These are phyloP conservation scores for Penicillium mononematosum DNA, from an alignment of 495 filamentous ascomycete genomes.

Conservation along the genomic window DNA sequence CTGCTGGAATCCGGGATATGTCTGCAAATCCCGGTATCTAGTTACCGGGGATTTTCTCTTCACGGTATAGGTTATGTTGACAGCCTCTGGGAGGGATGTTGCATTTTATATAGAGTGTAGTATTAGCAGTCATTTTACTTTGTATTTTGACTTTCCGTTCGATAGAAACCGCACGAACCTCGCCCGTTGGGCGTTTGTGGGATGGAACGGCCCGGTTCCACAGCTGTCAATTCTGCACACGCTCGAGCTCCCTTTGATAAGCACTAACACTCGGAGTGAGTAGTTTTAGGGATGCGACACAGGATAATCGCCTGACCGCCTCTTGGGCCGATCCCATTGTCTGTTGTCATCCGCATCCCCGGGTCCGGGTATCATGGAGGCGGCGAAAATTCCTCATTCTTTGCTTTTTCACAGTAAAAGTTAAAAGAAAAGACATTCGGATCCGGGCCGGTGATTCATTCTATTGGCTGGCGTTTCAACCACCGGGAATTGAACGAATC, in stretches of 20 bases:
- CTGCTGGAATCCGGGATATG: constrained; percentile 8
- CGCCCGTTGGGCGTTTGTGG: constrained; percentile 7
- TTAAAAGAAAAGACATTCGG: neutral
- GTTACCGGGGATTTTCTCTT: neutral
- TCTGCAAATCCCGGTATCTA: neutral
- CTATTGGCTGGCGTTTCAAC: neutral
- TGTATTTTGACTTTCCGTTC: neutral
- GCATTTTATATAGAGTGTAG: neutral
- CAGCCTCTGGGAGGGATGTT: too few relatives aligned
- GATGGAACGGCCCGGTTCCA: constrained; percentile 8
- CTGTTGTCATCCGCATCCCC: constrained; percentile 4
- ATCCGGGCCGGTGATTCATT: neutral
- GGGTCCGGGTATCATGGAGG: neutral
- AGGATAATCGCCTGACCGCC: constrained; percentile 14
- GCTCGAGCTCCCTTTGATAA: neutral
- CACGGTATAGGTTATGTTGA: neutral
- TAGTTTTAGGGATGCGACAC: neutral
- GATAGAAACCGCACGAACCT: constrained; percentile 6
- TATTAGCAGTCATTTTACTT: neutral
- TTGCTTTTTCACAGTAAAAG: constrained; percentile 2
- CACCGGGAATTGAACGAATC: neutral
- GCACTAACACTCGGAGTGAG: neutral
- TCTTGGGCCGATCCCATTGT: constrained; percentile 9
- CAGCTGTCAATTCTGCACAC: constrained; percentile 14
- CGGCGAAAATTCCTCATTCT: neutral